Base-by-base conservation (phyloP, 345 rosid species). In the Populus simonii region DNA sequence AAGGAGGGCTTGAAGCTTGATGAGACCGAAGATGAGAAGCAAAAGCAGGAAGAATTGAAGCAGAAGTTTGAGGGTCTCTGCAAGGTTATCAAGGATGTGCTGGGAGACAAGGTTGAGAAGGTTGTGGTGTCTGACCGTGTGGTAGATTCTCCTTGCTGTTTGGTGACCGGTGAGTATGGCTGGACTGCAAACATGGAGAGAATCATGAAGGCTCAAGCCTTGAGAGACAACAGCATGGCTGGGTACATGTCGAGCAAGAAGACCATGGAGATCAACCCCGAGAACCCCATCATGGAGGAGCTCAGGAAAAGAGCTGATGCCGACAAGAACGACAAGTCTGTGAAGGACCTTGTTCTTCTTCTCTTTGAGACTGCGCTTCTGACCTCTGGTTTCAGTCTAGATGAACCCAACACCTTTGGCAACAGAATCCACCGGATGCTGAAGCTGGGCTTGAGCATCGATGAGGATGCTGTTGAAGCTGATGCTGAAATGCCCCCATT, bases 161-260 rank as follows among this genome's bases (percentile, higher is more conserved):
- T 91, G 84, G 96, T 93, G 9, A 92, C 98, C 0, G 96, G 98
- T 0, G 98, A 93, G 78, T 93, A 93, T 5, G 98, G 96, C 0
- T 90, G 98, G 96, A 91, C 94, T 0, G 96, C 98, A 13, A 91
- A 93, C 89, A 93, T 93, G 98, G 96, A 93, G 77, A 91, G 98
- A 36, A 93, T 93, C 76, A 93, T 93, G 97, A 93, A 84, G 83
- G 96, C 97, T 0, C 97, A 91, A 72, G 97, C 97, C 0, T 79
- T 93, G 89, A 90, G 92, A 82, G 98, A 91, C 66, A 93, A 36
- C 85, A 88, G 88, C 90, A 93, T 93, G 98, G 98, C 81, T 8
- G 94, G 97, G 3, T 94, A 94, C 84, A 91, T 94, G 97, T 92
- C 95, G 0, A 81, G 87, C 85, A 94, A 92, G 91, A 94, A 94